These are phyloP conservation scores for Globisporangium alternatum DNA, from an alignment of 352 stramenopile species.

Conservation along the genomic window DNA sequence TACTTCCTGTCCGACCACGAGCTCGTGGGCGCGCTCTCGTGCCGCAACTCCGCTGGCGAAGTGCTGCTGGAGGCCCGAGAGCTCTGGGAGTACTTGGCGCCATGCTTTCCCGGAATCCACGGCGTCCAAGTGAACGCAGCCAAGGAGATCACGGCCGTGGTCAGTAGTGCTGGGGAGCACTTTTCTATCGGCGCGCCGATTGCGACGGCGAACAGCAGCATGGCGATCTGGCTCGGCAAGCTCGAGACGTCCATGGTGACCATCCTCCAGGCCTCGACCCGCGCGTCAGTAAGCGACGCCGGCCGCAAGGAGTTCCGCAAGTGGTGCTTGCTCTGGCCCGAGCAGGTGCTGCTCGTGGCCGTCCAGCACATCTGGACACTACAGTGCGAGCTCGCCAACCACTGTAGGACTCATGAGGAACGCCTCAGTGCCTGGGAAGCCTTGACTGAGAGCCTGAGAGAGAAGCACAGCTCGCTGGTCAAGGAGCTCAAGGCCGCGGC, in stretches of 20 bases:
- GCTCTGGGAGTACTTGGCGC: slow-evolving; percentile 41
- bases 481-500: slow-evolving; percentile 54
- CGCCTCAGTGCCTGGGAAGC: slow-evolving; percentile 30
- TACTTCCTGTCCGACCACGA: slow-evolving; percentile 67
- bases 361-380: slow-evolving; percentile 58
- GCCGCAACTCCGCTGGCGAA: slow-evolving; percentile 1
- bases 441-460: slow-evolving; percentile 25
- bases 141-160: slow-evolving; percentile 53
- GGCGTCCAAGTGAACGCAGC: slow-evolving; percentile 39
- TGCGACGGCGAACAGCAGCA: slow-evolving; percentile 29
- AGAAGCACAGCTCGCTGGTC: slow-evolving; percentile 33
- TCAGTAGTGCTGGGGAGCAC: slow-evolving; percentile 48
- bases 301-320: slow-evolving; percentile 79
- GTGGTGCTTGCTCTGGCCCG: slow-evolving; percentile 76
- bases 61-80: slow-evolving; percentile 17
- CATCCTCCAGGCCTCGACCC: slow-evolving; percentile 65
- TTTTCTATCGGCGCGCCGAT: slow-evolving; percentile 62
- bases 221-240: slow-evolving; percentile 53
- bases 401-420: slow-evolving; percentile 17
- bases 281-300: slow-evolving; percentile 58
- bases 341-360: slow-evolving; percentile 61
- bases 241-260: slow-evolving; percentile 62
- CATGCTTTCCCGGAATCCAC: slow-evolving; percentile 63
- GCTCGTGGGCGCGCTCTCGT: slow-evolving; percentile 44
- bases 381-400: slow-evolving; percentile 50